Conservation (phyloP, 129 eudicot species). For the Flaveria linearis region DNA sequence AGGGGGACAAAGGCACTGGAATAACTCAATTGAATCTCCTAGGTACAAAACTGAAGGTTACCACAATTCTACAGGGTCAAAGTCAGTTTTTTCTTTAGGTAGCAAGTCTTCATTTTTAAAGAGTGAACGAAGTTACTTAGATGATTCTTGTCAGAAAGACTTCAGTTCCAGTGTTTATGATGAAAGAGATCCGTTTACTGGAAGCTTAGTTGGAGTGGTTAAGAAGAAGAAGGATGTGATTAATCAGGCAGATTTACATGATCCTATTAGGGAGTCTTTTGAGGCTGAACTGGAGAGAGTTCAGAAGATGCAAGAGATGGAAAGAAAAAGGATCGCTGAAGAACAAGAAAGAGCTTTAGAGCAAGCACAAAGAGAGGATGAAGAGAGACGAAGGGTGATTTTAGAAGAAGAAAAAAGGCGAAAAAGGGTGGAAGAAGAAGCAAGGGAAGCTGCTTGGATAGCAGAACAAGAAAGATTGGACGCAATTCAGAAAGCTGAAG, state of each 20-base stretch:
- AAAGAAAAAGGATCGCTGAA: conserved; percentile 66
- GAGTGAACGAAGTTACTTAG: conserved; percentile 51
- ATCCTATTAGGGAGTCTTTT: conserved; percentile 92
- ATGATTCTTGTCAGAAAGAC: conserved; percentile 56
- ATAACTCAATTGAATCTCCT: conserved; percentile 44
- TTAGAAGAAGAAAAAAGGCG: conserved; percentile 79
- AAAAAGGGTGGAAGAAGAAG: conserved; percentile 82
- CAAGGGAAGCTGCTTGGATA: conserved; percentile 88
- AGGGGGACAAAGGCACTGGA: conserved; percentile 54
- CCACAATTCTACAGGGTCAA: conserved; percentile 41
- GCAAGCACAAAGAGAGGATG: conserved; percentile 82
- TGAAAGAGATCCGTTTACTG: conserved; percentile 73
- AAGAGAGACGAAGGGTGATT: conserved; percentile 69
- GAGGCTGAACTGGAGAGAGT: conserved; percentile 98
- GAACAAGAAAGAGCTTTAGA: conserved; percentile 90
- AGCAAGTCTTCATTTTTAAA: conserved; percentile 54
- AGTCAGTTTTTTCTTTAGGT: conserved; percentile 41
- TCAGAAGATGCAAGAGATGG: conserved; percentile 96
- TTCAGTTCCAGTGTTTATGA: conserved; percentile 55
- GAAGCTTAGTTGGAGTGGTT: conserved; percentile 63
- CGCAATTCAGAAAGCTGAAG: conserved; percentile 72
- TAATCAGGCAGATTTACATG: conserved; percentile 64
- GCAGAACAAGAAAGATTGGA: conserved; percentile 84
- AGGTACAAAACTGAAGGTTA: conserved; percentile 47
- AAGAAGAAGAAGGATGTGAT: conserved; percentile 72